Evolutionary conservation across 108 stramenopile species (phyloP), one percentile per base, ranked within the genome.

Genomic region (Cyclotella sp.): DNA sequence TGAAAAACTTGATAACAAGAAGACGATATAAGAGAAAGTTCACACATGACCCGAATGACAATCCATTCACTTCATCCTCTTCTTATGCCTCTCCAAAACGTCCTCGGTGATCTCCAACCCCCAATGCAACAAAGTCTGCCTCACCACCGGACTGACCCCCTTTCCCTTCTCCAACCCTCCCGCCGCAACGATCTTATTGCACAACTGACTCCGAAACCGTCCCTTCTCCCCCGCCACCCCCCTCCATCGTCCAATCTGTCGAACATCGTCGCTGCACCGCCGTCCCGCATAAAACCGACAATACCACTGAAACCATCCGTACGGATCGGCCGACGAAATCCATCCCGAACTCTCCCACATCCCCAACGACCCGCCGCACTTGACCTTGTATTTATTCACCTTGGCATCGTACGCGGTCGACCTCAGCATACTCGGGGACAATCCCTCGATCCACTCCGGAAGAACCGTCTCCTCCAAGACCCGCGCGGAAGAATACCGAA

Each of bases 301-400:
- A 76, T 99, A 99, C 98, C 98, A 99, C 73, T 97, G 93, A 77
- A 99, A 99, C 97, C 97, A 98, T 29, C 98, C 98, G 81, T 97
- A 99, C 1, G 98, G 98, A 82, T 98, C 97, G 7, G 46, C 47
- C 28, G 88, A 85, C n/a, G 76, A 61, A 58, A 97, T 97, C 96
- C 96, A 98, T 19, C 97, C 96, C 27, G 74, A 81, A 13, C 62
- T 61, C 71, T 98, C 97, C 97, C 97, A 98, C 95, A 96, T 97
- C 19, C 95, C 92, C 40, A 98, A 71, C 34, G 85, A 87, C 22
- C 96, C 97, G 28, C 98, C 98, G 78, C 97, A 99, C 68, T 95
- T 91, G 0, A 96, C 96, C 11, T 87, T 85, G 68, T 90, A 99
- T 70, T 87, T 95, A 75, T 99, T 99, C 3, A 97, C 77, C 0